Evolutionary conservation across 805 yeast species (phyloP).

Genomic region (Zygoascus ofunaensis): DNA sequence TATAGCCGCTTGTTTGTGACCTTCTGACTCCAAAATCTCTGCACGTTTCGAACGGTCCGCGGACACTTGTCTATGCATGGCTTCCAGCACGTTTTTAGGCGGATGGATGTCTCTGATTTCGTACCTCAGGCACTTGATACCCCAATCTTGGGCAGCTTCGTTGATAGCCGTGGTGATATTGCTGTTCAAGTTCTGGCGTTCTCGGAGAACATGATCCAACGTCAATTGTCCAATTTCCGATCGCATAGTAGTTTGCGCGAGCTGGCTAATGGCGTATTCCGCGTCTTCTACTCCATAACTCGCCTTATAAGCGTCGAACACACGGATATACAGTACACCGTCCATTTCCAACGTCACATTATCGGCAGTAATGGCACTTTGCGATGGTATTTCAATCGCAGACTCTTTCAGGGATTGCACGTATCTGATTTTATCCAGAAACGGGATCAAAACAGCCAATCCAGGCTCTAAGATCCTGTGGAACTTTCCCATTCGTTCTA

Average conservation of each 20-base stretch:
- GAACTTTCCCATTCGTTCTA: slow-evolving; percentile 85
- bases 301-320: slow-evolving; percentile 75
- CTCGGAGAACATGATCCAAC: slow-evolving; percentile 67
- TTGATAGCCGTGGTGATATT: slow-evolving; percentile 73
- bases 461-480: slow-evolving; percentile 63
- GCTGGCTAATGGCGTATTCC: slow-evolving; percentile 72
- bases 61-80: slow-evolving; percentile 85
- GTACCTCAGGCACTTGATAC: slow-evolving; percentile 71
- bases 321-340: slow-evolving; percentile 71
- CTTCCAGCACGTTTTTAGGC: slow-evolving; percentile 73
- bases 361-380: slow-evolving; percentile 77
- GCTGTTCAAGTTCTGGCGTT: slow-evolving; percentile 60
- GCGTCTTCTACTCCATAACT: slow-evolving; percentile 84
- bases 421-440: slow-evolving; percentile 66
- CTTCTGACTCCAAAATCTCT: slow-evolving; percentile 79
- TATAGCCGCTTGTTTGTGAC: slow-evolving; percentile 67
- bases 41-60: slow-evolving; percentile 85
- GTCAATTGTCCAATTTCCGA: slow-evolving; percentile 79
- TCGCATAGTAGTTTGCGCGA: slow-evolving; percentile 88
- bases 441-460: slow-evolving; percentile 60
- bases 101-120: slow-evolving; percentile 87
- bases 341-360: slow-evolving; percentile 79
- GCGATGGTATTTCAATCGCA: slow-evolving; percentile 79
- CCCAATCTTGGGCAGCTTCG: slow-evolving; percentile 83
- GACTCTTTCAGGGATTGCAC: slow-evolving; percentile 76